These are phyloP conservation scores for Articulospora tetracladia DNA, from an alignment of 495 filamentous ascomycete species.

Conservation along the genomic window DNA sequence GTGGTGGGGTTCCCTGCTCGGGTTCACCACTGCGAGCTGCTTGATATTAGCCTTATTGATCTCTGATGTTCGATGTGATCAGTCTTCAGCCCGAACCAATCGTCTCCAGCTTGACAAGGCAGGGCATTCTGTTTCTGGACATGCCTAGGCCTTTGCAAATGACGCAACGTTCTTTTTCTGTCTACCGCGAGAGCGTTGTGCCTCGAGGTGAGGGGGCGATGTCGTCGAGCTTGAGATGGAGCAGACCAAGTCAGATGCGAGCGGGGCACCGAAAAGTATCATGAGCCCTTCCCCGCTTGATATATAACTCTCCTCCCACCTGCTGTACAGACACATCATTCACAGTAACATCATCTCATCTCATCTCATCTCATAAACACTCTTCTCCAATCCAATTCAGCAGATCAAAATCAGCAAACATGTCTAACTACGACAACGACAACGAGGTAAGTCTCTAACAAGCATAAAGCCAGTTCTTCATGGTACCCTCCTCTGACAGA, in stretches of 20 bases:
- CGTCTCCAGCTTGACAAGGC: background rate
- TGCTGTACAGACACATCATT: background rate
- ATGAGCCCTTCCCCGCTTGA: background rate
- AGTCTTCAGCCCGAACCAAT: background rate
- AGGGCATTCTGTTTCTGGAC: background rate
- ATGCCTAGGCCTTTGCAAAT: background rate
- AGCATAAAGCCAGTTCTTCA: slow-evolving; percentile 18
- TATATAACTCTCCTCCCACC: slow-evolving; percentile 1
- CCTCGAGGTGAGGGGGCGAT: background rate
- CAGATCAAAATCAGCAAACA: slow-evolving; percentile 9
- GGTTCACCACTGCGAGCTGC: background rate
- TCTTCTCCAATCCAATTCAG: background rate
- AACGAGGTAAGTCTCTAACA: slow-evolving; percentile 17
- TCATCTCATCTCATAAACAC: slow-evolving; percentile 1
- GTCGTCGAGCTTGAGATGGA: background rate
- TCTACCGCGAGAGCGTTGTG: background rate
- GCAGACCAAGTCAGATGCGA: background rate
- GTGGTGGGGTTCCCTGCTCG: background rate
- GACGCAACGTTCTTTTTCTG: slow-evolving; percentile 6
- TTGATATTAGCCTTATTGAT: background rate
- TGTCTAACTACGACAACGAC: slow-evolving; percentile 29
- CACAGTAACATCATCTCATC: background rate
- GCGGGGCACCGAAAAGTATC: background rate
- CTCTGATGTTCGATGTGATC: slow-evolving; percentile 1
- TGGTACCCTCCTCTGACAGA: slow-evolving; percentile 15